Conservation (phyloP, 768 basidiomycete genomes). For the Collybia sp. region DNA sequence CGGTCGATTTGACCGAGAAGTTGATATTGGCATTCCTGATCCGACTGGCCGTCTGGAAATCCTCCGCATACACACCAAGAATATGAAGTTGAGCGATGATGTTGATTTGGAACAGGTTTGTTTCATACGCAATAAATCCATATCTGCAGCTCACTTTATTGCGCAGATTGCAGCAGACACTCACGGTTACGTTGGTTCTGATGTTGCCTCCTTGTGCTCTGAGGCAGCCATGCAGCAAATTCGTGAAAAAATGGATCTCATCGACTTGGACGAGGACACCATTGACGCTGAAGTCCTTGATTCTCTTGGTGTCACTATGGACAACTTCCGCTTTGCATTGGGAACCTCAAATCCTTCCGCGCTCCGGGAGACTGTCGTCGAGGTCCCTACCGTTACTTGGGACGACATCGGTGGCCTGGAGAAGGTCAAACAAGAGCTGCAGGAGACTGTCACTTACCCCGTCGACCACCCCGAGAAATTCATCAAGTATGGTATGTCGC, state of each 20-base stretch:
- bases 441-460: constrained; percentile 99
- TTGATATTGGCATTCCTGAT: constrained; percentile 99
- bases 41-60: constrained; percentile 99
- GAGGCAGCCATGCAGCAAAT: constrained; percentile 99
- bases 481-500: constrained; percentile 99
- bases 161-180: constrained; percentile 94
- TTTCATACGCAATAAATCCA: background rate
- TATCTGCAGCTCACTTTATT: constrained; percentile 5
- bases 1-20: constrained; percentile 98
- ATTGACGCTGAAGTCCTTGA: constrained; percentile 99
- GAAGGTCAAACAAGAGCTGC: constrained; percentile 98
- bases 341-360: constrained; percentile 98
- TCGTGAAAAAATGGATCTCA: constrained; percentile 99
- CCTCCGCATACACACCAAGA: constrained; percentile 99
- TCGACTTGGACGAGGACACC: constrained; percentile 94
- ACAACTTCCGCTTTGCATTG: constrained; percentile 99
- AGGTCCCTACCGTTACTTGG: constrained; percentile 98
- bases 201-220: constrained; percentile 95
- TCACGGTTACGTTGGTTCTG: constrained; percentile 98
- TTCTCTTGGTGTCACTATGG: constrained; percentile 98
- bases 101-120: constrained; percentile 92
- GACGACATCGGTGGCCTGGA: constrained; percentile 99
- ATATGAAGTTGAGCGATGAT: constrained; percentile 97
- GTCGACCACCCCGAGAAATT: constrained; percentile 99
- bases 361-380: constrained; percentile 97